phyloP scores from a whole-genome alignment of 1,284 basidiomycete genomes.

The Cryptococcus sp. region DNA sequence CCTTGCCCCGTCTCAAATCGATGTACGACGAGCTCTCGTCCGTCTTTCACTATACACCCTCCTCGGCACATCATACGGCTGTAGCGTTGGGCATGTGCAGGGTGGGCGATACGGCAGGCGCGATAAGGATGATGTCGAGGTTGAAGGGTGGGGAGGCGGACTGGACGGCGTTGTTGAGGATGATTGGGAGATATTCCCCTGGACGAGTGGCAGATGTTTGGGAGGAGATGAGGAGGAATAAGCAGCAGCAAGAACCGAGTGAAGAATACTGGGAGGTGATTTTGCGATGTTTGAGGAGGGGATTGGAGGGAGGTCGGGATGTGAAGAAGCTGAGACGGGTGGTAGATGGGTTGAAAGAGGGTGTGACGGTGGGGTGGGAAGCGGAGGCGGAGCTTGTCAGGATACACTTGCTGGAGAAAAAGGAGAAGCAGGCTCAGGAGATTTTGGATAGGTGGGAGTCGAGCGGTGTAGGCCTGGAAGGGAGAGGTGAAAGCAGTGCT shows the following conservation, averaged over 20 bases:
- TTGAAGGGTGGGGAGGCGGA: not conserved
- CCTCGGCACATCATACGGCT: not conserved
- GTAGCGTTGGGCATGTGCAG: not conserved
- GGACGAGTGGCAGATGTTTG: not conserved
- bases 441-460: not conserved
- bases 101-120: not conserved
- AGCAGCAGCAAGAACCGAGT: too few relatives aligned
- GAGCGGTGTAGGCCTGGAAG: not conserved
- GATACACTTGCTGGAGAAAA: not conserved
- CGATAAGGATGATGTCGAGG: not conserved
- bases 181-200: not conserved
- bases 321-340: not conserved
- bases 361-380: not conserved
- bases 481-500: too few relatives aligned
- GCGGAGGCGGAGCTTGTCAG: not conserved
- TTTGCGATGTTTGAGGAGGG: not conserved
- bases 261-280: not conserved
- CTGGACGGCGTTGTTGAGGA: conserved; percentile 1
- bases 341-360: not conserved
- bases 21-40: not conserved
- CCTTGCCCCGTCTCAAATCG: not conserved
- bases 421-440: not conserved
- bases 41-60: not conserved
- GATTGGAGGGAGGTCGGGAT: too few relatives aligned
- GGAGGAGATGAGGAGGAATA: not conserved